A percentile compares a stretch with the other conserved stretches of the same genome.
Conservation (phyloP, 345 rosid genomes). For the Gossypium ekmanianum region DNA sequence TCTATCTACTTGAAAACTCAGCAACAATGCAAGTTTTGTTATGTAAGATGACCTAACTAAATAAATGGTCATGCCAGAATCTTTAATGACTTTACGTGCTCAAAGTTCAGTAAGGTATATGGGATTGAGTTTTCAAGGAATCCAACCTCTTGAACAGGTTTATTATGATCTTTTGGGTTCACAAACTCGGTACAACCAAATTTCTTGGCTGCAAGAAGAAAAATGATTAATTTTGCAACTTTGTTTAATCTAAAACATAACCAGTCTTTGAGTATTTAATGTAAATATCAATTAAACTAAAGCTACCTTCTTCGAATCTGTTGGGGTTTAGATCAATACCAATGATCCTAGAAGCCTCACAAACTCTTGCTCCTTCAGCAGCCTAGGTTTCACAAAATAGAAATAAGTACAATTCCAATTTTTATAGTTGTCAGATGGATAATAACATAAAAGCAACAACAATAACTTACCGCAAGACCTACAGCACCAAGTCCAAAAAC, state of each 20-base stretch:
- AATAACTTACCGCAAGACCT: slow-evolving; percentile 55
- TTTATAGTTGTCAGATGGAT: not conserved
- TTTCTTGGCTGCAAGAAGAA: slow-evolving; percentile 48
- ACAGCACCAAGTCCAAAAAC: slow-evolving; percentile 83
- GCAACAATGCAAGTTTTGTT: not conserved
- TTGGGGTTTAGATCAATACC: slow-evolving; percentile 73
- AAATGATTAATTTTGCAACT: slow-evolving; percentile 6
- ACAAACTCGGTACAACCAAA: slow-evolving; percentile 66
- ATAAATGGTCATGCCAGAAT: not conserved
- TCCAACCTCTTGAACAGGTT: slow-evolving; percentile 62
- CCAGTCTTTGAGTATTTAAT: not conserved
- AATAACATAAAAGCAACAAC: not conserved
- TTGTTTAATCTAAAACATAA: not conserved
- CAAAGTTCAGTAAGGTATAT: not conserved
- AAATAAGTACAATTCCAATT: not conserved
- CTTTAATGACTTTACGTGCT: not conserved
- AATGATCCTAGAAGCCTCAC: slow-evolving; percentile 65
- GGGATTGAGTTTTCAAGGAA: not conserved
- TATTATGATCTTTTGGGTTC: slow-evolving; percentile 61
- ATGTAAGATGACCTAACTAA: not conserved
- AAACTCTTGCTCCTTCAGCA: slow-evolving; percentile 75
- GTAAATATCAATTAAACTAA: not conserved
- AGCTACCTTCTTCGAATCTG: slow-evolving; percentile 45
- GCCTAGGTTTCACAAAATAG: slow-evolving; percentile 33
- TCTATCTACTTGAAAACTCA: too few relatives aligned